These are phyloP conservation scores for Microsporum ferrugineum DNA, from an alignment of 2,329 filamentous ascomycete genomes.

Conservation along the genomic window DNA sequence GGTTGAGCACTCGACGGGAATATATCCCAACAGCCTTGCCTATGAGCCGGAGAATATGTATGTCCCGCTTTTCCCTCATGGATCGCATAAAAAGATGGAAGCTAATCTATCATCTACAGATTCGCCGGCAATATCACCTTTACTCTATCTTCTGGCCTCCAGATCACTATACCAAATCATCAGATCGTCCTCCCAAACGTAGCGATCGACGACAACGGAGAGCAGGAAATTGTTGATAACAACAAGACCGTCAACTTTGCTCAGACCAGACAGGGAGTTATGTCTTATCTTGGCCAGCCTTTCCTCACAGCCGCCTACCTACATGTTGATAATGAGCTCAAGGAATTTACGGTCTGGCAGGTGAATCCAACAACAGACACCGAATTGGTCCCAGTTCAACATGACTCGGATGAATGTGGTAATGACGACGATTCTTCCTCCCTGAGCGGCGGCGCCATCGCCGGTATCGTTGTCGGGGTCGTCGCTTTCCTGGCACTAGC, in stretches of 20 bases:
- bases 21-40: background rate
- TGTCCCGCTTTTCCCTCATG: background rate
- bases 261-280: background rate
- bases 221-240: background rate
- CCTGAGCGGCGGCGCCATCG: slow-evolving; percentile 6
- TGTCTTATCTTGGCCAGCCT: slow-evolving; percentile 18
- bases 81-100: background rate
- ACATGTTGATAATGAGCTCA: slow-evolving; percentile 21
- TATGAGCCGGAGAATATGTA: background rate
- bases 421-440: background rate
- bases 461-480: slow-evolving; percentile 8
- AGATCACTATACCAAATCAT: slow-evolving; percentile 21
- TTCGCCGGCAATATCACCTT: slow-evolving; percentile 14
- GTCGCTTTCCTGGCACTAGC: background rate
- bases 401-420: background rate
- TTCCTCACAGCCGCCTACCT: slow-evolving; percentile 26
- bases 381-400: slow-evolving; percentile 15
- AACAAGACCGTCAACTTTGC: background rate
- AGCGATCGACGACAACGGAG: slow-evolving; percentile 15
- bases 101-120: background rate
- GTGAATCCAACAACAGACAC: slow-evolving; percentile 11
- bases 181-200: slow-evolving; percentile 23
- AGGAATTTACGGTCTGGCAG: slow-evolving; percentile 17
- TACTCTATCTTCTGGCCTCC: slow-evolving; percentile 12
- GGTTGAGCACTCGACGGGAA: background rate